phyloP scores from a whole-genome alignment of 768 basidiomycete species.

The Obba rivulosa region DNA sequence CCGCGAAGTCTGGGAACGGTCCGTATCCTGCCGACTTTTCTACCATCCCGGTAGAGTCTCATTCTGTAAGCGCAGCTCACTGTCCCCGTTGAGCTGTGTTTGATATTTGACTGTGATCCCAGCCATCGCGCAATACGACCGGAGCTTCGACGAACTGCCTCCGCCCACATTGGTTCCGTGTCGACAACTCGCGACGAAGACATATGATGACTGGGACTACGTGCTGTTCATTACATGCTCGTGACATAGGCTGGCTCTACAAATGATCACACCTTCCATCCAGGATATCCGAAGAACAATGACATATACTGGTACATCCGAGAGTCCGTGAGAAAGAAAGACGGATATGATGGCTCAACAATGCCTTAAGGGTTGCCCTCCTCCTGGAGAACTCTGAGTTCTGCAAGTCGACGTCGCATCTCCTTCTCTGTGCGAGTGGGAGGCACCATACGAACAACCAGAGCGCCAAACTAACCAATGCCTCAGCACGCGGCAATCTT shows the following conservation, averaged over 20 bases:
- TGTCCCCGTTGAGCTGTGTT: background rate
- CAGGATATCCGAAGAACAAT: background rate
- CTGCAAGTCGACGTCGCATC: constrained; percentile 75
- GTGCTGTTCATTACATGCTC: constrained; percentile 42
- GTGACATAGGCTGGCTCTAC: background rate
- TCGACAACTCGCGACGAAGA: constrained; percentile 38
- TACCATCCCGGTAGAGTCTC: constrained; percentile 27
- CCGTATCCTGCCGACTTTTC: constrained; percentile 45
- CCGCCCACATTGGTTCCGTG: constrained; percentile 51
- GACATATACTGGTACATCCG: background rate
- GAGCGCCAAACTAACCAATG: constrained; percentile 54
- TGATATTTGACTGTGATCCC: constrained; percentile 1
- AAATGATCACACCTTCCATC: background rate
- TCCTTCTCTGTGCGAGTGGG: constrained; percentile 89
- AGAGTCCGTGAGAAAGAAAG: background rate
- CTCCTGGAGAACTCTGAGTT: constrained; percentile 71
- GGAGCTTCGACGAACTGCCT: constrained; percentile 22
- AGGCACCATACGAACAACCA: constrained; percentile 75
- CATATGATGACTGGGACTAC: constrained; percentile 44
- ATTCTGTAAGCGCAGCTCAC: constrained; percentile 23
- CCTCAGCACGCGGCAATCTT: background rate
- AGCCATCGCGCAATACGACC: constrained; percentile 20
- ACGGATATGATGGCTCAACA: background rate
- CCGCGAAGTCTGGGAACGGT: constrained; percentile 11
- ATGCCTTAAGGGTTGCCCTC: constrained; percentile 34